A percentile compares a stretch with the other conserved stretches of the same genome.
phyloP scores from a whole-genome alignment of 768 basidiomycete genomes.

The Lentinula boryana region DNA sequence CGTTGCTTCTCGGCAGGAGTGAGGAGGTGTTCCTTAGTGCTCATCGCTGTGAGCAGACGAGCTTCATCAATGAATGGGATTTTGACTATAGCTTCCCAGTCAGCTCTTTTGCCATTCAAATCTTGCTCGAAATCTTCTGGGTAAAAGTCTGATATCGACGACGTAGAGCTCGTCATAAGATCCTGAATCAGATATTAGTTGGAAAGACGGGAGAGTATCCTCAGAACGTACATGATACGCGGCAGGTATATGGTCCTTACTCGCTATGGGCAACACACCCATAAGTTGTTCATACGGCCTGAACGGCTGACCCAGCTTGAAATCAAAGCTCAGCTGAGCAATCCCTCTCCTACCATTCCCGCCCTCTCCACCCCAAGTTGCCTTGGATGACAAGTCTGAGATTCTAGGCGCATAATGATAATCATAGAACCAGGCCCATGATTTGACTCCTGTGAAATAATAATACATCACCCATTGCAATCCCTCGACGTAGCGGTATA shows the following conservation, averaged over 20 bases:
- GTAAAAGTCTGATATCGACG: constrained; percentile 93
- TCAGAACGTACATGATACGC: constrained; percentile 65
- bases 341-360: constrained; percentile 30
- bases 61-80: constrained; percentile 93
- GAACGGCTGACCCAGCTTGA: constrained; percentile 86
- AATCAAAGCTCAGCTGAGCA: constrained; percentile 77
- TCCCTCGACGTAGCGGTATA: constrained; percentile 85
- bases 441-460: constrained; percentile 95
- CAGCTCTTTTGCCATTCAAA: constrained; percentile 95
- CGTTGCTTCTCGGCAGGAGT: constrained; percentile 69
- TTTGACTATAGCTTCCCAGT: constrained; percentile 99
- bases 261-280: constrained; percentile 93
- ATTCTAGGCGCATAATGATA: constrained; percentile 98
- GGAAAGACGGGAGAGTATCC: neutral
- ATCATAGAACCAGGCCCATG: constrained; percentile 99
- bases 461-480: constrained; percentile 99
- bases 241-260: constrained; percentile 80
- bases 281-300: constrained; percentile 93
- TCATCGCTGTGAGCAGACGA: constrained; percentile 79
- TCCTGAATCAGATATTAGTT: constrained; percentile 44
- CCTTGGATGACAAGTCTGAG: constrained; percentile 53
- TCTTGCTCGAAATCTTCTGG: constrained; percentile 88
- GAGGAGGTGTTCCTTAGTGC: constrained; percentile 68
- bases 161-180: constrained; percentile 79
- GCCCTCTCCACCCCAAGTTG: neutral